Evolutionary conservation across 2,329 filamentous ascomycete species (phyloP), one percentile per base, ranked within the genome.

Genomic region (Colletotrichum endophyticum): DNA sequence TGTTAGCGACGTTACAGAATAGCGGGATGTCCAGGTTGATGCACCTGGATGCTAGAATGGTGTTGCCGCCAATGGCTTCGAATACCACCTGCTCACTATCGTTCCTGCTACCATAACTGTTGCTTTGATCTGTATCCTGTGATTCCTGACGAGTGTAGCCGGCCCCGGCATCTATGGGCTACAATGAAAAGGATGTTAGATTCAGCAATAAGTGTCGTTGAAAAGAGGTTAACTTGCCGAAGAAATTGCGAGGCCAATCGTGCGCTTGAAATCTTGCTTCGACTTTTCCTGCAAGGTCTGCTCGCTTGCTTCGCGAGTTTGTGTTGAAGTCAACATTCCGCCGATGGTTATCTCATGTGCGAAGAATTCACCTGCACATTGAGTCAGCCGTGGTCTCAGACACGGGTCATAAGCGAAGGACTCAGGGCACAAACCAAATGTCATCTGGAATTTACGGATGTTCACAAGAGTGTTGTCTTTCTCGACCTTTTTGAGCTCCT

Each of bases 21-120:
- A 9, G 3, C 3, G 34, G 15, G 19, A 15, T 7, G 3, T 11
- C 8, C 13, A 32, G 12, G 1, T 3, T 9, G 4, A 8, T 25
- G n/a, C 30, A 73, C 66, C n/a, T 73, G 6, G 72, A 70, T 30
- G 72, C 72, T 19, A 73, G 32, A 25, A 73, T 73, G 22, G 72
- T 73, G 7, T 73, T 73, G 25, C 72, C 72, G 5, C 72, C 72
- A 7, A 70, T 39, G 4, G 72, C 72, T 25, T 73, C 72, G 25
- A 73, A 73, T 1, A 73, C 72, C 39, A 73, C 72, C 6, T 32
- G 16, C 6, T 70, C 57, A 4, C 19, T 44, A 25, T 22, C 63
- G 7, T 63, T 59, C 25, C 30, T 64, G 19, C 28, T 53, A 53
- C 53, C 49, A 11, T 25, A 28, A 6, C 15, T 39, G 9, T 13